Base-by-base conservation (phyloP, 345 rosid species). In the Eucalyptus polyanthemos region DNA sequence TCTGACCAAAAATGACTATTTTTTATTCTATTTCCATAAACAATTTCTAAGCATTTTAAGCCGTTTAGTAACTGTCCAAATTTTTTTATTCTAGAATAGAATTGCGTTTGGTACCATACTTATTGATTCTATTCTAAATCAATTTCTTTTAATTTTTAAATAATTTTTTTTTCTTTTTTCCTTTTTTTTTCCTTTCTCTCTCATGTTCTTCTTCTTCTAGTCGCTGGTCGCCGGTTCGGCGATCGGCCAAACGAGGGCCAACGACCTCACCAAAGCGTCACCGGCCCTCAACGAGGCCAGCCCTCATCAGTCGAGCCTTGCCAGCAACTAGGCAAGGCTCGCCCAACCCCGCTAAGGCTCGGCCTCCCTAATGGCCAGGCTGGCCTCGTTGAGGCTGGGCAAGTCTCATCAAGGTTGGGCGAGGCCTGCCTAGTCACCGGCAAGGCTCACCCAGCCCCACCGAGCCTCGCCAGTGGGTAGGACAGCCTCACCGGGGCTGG, bases 251-350 rank as follows among this genome's bases (percentile, higher is more conserved):
- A 45, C 4, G 3, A 45, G 11, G 4, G 47, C 47, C 4, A 0
- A 4, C 0, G 1, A 45, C 49, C 49, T 45, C 11, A 45, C 0
- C 0, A 4, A 0, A 45, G 47, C 11, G 0, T 45, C 11, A 1
- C 0, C 3, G 11, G 4, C 49, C 49, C 49, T 45, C 0, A 0
- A 0, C 11, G 0, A 45, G 49, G 49, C 1, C 1, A 45, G 1
- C 49, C 1, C 49, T 45, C 49, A 0, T 45, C 0, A 0, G 4
- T 4, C 49, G 4, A 45, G 11, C 49, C 49, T 45, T 0, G 11
- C 49, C 4, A 45, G 1, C 49, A 10, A 0, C 11, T 45, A 0
- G 4, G 49, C 49, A 45, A 3, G 49, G 1, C 49, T 10, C 4
- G 1, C 49, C 4, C 4, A 3, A 0, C 49, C 49, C 10, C 11